Evolutionary conservation across 768 basidiomycete species (phyloP).

Genomic region (Boletus subcaerulescens): DNA sequence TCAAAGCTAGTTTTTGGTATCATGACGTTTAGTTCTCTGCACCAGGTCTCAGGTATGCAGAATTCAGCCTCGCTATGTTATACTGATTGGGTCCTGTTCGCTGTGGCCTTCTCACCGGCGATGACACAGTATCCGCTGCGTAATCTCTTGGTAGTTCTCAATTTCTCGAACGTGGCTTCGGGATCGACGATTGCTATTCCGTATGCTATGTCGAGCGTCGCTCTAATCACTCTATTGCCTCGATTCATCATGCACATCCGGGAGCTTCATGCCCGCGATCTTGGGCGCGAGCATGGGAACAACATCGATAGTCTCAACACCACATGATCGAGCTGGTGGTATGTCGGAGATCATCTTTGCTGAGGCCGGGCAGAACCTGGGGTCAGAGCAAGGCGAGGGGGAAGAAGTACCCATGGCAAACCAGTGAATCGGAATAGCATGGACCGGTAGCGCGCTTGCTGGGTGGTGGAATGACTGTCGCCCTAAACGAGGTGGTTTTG

Average conservation of each 20-base stretch:
- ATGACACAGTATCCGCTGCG: background rate
- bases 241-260: background rate
- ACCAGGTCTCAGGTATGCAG: background rate
- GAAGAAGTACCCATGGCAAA: background rate
- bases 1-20: too few relatives aligned
- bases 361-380: background rate
- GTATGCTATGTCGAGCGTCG: background rate
- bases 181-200: background rate
- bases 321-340: background rate
- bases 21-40: too few relatives aligned
- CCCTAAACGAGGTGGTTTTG: slow-evolving; percentile 79
- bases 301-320: background rate
- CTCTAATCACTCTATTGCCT: background rate
- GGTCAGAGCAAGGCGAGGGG: background rate
- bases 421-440: background rate
- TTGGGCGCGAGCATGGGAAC: background rate
- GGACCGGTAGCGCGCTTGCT: background rate
- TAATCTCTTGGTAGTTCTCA: background rate
- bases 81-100: too few relatives aligned
- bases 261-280: background rate
- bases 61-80: background rate
- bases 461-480: slow-evolving; percentile 92
- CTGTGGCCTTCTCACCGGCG: background rate
- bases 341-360: background rate
- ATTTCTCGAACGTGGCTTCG: background rate